These are phyloP conservation scores for Beta lomatogona DNA, from an alignment of 179 eudicot species.

Conservation along the genomic window DNA sequence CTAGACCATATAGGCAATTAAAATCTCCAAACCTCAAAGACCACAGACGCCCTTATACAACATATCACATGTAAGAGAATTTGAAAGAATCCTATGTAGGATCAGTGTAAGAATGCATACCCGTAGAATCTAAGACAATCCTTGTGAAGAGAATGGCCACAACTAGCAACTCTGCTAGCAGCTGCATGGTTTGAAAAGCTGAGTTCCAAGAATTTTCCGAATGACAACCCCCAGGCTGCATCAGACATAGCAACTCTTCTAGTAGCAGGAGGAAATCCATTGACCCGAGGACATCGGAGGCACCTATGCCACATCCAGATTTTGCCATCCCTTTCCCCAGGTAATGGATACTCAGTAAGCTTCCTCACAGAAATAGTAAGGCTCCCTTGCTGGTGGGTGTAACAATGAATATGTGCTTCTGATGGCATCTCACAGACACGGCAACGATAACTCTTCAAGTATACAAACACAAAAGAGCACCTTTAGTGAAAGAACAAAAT, in stretches of 20 bases:
- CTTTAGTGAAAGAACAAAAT: slow-evolving; percentile 23
- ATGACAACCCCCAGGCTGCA: slow-evolving; percentile 63
- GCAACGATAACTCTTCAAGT: slow-evolving; percentile 44
- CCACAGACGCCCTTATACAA: not conserved
- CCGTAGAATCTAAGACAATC: slow-evolving; percentile 60
- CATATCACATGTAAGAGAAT: not conserved
- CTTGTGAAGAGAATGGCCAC: slow-evolving; percentile 62
- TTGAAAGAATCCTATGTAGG: not conserved
- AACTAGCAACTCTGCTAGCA: slow-evolving; percentile 49
- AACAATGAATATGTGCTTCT: slow-evolving; percentile 54
- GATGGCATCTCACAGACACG: slow-evolving; percentile 49
- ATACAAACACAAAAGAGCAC: slow-evolving; percentile 11
- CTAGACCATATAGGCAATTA: slow-evolving; percentile 1
- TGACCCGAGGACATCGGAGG: slow-evolving; percentile 47
- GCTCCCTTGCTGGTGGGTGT: slow-evolving; percentile 58
- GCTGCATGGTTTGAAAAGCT: slow-evolving; percentile 59
- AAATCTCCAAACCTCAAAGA: not conserved
- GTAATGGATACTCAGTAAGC: slow-evolving; percentile 37
- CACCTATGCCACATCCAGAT: slow-evolving; percentile 70
- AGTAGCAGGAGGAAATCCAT: slow-evolving; percentile 55
- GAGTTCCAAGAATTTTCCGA: slow-evolving; percentile 58
- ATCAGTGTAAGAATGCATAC: slow-evolving; percentile 31
- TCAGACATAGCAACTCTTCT: slow-evolving; percentile 55
- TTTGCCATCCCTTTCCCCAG: slow-evolving; percentile 49
- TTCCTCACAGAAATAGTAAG: slow-evolving; percentile 57